A percentile compares a stretch with the other conserved stretches of the same genome.
These are phyloP conservation scores for Verruconis gallopava DNA, from an alignment of 2,329 filamentous ascomycete species.

Conservation along the genomic window DNA sequence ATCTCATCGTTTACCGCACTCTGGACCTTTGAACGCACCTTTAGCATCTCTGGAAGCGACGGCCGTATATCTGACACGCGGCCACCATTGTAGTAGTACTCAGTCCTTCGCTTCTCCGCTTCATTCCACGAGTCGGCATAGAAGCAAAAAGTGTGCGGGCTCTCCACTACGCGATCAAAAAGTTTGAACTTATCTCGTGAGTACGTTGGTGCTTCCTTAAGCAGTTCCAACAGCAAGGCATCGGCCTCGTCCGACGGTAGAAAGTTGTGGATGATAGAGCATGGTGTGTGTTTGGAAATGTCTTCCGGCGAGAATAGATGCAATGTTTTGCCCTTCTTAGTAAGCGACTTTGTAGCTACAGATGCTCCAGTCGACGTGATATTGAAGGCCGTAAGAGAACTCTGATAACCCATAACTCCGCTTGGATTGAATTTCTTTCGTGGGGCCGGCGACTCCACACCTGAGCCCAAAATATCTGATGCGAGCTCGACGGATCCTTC, in stretches of 20 bases:
- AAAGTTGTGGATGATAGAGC: constrained; percentile 87
- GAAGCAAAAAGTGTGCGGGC: constrained; percentile 72
- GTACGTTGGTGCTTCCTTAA: constrained; percentile 61
- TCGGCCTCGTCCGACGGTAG: constrained; percentile 60
- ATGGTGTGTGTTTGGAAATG: constrained; percentile 72
- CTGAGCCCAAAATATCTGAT: constrained; percentile 39
- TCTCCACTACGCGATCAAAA: constrained; percentile 76
- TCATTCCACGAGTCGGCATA: constrained; percentile 68
- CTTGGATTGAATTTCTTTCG: constrained; percentile 19
- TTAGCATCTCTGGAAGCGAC: constrained; percentile 60
- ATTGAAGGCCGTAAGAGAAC: constrained; percentile 21
- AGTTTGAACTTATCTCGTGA: constrained; percentile 64
- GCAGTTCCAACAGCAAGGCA: constrained; percentile 58
- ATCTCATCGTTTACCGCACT: constrained; percentile 67
- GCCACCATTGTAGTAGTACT: constrained; percentile 78
- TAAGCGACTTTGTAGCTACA: constrained; percentile 34
- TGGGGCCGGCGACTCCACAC: constrained; percentile 18
- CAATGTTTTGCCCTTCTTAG: constrained; percentile 68
- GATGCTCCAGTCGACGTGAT: constrained; percentile 2
- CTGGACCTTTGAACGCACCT: constrained; percentile 57
- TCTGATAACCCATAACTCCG: constrained; percentile 28
- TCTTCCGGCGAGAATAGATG: constrained; percentile 74
- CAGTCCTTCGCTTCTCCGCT: constrained; percentile 53
- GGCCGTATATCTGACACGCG: constrained; percentile 62
- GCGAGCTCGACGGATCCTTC: constrained; percentile 63